Evolutionary conservation across 495 filamentous ascomycete species (phyloP).

Genomic region (Astrothelium subdiscretum): DNA sequence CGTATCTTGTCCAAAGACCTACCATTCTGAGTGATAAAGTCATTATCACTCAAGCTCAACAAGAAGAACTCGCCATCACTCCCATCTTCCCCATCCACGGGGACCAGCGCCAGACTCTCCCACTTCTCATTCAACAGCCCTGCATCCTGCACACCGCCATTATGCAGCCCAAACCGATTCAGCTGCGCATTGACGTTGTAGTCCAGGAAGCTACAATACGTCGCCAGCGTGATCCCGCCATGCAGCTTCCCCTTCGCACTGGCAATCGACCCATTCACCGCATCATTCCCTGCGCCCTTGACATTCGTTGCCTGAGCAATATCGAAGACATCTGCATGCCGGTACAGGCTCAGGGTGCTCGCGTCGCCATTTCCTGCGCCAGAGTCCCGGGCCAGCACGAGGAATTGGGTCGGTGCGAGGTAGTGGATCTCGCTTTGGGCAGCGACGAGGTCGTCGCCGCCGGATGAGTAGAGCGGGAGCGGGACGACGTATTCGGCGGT

Average conservation of each 20-base stretch:
- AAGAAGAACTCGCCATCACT: conserved; percentile 51
- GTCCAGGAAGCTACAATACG: conserved; percentile 61
- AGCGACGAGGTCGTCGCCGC: conserved; percentile 33
- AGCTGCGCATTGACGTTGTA: conserved; percentile 61
- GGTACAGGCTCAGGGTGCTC: conserved; percentile 46
- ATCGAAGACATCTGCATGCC: conserved; percentile 65
- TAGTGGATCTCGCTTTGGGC: conserved; percentile 61
- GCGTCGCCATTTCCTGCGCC: conserved; percentile 46
- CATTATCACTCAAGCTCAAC: conserved; percentile 59
- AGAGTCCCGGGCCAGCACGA: conserved; percentile 60
- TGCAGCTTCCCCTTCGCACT: conserved; percentile 44
- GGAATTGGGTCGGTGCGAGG: conserved; percentile 51
- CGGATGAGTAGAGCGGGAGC: conserved; percentile 45
- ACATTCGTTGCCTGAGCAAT: conserved; percentile 56
- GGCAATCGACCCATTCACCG: conserved; percentile 38
- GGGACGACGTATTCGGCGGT: conserved; percentile 55
- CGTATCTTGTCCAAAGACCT: conserved; percentile 8
- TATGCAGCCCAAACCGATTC: conserved; percentile 56
- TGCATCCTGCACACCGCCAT: conserved; percentile 47
- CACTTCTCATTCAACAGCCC: conserved; percentile 68
- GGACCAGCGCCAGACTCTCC: conserved; percentile 59
- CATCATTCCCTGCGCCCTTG: conserved; percentile 43
- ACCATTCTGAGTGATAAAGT: conserved; percentile 45
- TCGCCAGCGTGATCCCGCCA: conserved; percentile 44
- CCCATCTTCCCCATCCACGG: conserved; percentile 38